Evolutionary conservation across 306 rosid genomes (phyloP), one percentile per base, ranked within the genome.

Genomic region (Oemleria cerasiformis): DNA sequence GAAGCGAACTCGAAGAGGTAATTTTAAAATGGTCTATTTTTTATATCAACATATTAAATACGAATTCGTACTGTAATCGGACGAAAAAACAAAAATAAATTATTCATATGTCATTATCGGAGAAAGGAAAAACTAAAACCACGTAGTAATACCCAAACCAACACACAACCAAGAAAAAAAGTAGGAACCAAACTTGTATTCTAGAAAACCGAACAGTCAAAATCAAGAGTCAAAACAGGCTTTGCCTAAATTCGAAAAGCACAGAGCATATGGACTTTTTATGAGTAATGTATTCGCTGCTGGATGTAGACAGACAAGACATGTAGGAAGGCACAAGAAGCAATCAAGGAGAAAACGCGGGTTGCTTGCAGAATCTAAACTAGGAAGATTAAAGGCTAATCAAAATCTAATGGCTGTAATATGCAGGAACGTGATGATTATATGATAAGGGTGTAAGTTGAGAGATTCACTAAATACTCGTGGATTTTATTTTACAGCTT

Each of bases 141-240:
- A 30, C 45, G 45, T 10, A 17, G 14, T 6, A 39, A 65, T 16
- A 45, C 20, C 40, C 41, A 25, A 2, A 4, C 38, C 44, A 61
- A 8, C 65, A 13, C 38, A 66, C 59, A 67, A n/a, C 58, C 20
- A 49, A 49, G 34, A 48, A 67, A 67, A 44, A 48, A 5, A 48
- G 11, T 30, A 30, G 42, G 17, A 23, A 59, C 17, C 30, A 17
- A 48, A 61, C 65, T 30, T 45, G 49, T 10, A 45, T 0, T 12
- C 15, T 10, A 45, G 15, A 45, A 49, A 5, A 49, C 19, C 54
- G 14, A 15, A 15, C 54, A 15, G 54, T 49, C 54, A 30, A 49
- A 49, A 15, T 15, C 17, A 49, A 8, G 7, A 1, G 36, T 30
- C 36, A 2, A 30, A 30, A 30, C 36, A 30, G 2, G 36, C 36